phyloP scores from a whole-genome alignment of 495 filamentous ascomycete genomes.

The Penicillium soppii region DNA sequence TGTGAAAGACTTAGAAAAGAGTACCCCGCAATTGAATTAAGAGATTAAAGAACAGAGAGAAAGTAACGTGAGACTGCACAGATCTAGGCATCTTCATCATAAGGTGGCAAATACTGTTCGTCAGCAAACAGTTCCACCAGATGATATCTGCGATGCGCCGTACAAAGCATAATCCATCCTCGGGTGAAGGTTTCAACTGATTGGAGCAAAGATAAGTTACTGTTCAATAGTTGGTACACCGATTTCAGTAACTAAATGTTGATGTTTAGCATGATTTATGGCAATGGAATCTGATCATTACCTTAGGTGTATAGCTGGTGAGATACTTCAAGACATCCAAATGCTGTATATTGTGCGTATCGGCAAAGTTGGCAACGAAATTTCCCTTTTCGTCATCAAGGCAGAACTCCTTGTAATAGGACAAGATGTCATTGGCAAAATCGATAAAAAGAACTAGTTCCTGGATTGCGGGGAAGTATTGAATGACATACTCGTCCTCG shows the following conservation, averaged over 20 bases:
- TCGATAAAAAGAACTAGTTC: neutral
- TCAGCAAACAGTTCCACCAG: constrained; percentile 49
- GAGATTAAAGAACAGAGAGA: no score
- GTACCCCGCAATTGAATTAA: no score
- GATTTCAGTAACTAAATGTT: no score
- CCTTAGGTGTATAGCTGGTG: neutral
- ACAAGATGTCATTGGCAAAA: neutral
- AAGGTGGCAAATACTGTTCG: neutral
- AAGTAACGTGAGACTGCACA: no score
- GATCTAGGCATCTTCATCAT: neutral
- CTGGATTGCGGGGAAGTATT: neutral
- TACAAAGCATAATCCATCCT: neutral
- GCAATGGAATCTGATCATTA: neutral
- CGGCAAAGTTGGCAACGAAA: neutral
- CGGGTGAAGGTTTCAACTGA: constrained; percentile 47
- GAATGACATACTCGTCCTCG: neutral
- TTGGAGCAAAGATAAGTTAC: constrained; percentile 62
- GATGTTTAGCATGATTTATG: no score
- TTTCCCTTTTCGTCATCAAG: neutral
- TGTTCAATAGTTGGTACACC: neutral
- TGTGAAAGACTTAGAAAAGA: no score
- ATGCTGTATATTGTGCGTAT: neutral
- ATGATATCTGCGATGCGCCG: neutral
- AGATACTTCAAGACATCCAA: neutral
- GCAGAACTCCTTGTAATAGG: neutral